Evolutionary conservation across 768 basidiomycete species (phyloP).

Genomic region (Pulveroboletus ravenelii): DNA sequence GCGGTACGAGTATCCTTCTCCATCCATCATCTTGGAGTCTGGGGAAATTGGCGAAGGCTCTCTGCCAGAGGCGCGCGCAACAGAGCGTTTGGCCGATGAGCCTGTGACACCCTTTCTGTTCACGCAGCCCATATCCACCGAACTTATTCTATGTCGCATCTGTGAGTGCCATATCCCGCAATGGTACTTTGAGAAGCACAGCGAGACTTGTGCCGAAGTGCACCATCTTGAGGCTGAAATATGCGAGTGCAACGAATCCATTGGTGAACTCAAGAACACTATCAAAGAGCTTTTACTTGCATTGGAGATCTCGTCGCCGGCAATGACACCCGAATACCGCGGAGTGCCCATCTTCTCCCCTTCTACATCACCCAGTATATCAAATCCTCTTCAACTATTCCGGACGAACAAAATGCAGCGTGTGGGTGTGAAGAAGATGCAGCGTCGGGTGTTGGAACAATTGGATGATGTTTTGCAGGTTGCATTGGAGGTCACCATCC

Average conservation of each 20-base stretch:
- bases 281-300: conserved; percentile 73
- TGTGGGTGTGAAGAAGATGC: conserved; percentile 76
- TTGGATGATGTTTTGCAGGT: conserved; percentile 81
- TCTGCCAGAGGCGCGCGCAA: conserved; percentile 34
- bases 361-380: conserved; percentile 63
- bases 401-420: conserved; percentile 74
- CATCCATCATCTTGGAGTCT: conserved; percentile 52
- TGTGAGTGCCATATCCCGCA: conserved; percentile 96
- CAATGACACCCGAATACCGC: conserved; percentile 71
- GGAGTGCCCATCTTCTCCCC: conserved; percentile 82
- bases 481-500: conserved; percentile 78
- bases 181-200: conserved; percentile 99
- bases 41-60: conserved; percentile 39
- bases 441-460: conserved; percentile 76
- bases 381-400: conserved; percentile 75
- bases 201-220: conserved; percentile 95
- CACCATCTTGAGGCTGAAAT: conserved; percentile 97
- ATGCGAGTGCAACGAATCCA: conserved; percentile 87
- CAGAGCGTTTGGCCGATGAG: conserved; percentile 37
- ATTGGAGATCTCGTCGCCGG: conserved; percentile 71
- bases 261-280: conserved; percentile 80
- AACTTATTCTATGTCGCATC: conserved; percentile 90
- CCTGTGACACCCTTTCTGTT: conserved; percentile 72
- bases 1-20: conserved; percentile 62
- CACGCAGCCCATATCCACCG: conserved; percentile 69